phyloP scores from a whole-genome alignment of 768 basidiomycete species.

The Podaxis carcinomalis region DNA sequence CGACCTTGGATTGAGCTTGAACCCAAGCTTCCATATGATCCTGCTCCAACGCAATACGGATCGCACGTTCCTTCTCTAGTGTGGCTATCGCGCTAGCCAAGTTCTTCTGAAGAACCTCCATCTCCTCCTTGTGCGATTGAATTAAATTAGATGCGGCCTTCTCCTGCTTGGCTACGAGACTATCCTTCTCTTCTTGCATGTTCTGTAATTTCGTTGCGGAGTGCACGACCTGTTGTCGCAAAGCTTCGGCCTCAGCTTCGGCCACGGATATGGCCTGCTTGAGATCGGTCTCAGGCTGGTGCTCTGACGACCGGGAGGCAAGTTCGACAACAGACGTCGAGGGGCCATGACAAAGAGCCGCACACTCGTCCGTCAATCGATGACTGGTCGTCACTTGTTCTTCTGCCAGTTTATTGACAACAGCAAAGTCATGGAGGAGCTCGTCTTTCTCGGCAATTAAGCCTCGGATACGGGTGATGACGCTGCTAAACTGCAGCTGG shows the following conservation, averaged over 20 bases:
- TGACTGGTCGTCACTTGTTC: not conserved
- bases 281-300: constrained; percentile 17
- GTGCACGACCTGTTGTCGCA: not conserved
- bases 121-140: not conserved
- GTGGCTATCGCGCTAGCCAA: not conserved
- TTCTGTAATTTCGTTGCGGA: constrained; percentile 3
- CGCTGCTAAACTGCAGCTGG: constrained; percentile 11
- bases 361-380: not conserved
- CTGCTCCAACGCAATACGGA: constrained; percentile 12
- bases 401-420: not conserved
- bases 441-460: not conserved
- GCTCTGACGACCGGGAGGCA: constrained; percentile 14
- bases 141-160: not conserved
- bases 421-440: not conserved
- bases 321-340: constrained; percentile 14
- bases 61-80: not conserved
- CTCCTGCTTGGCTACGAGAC: not conserved
- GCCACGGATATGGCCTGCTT: constrained; percentile 12
- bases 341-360: constrained; percentile 12
- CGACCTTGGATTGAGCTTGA: constrained; percentile 14
- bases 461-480: not conserved
- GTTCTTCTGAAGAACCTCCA: not conserved
- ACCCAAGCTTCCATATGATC: constrained; percentile 16
- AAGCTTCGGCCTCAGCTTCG: not conserved
- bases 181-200: constrained; percentile 6